A percentile compares a stretch with the other conserved stretches of the same genome.
These are phyloP conservation scores for Akanthomyces lecanii DNA, from an alignment of 2,329 filamentous ascomycete species.

Conservation along the genomic window DNA sequence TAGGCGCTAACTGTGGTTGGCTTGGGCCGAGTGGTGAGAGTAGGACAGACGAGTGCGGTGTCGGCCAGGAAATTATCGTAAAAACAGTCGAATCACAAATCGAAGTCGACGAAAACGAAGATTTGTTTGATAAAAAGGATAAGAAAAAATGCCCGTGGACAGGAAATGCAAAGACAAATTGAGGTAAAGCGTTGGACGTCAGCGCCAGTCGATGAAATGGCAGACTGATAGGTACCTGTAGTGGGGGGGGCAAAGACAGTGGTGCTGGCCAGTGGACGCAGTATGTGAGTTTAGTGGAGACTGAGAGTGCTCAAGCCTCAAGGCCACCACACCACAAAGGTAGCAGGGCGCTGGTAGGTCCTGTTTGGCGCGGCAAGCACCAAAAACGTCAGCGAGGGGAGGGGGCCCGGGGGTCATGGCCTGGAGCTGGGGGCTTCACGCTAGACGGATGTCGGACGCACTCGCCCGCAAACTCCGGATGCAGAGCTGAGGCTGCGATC, in stretches of 20 bases:
- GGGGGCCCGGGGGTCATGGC: not conserved
- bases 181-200: conserved; percentile 1
- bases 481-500: not conserved
- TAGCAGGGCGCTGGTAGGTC: not conserved
- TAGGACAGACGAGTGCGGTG: not conserved
- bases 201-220: conserved; percentile 8
- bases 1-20: conserved; percentile 2
- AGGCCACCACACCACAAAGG: not conserved
- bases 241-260: not conserved
- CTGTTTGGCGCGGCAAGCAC: not conserved
- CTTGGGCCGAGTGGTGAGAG: conserved; percentile 1
- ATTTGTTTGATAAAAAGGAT: not conserved
- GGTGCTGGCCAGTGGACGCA: not conserved
- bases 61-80: not conserved
- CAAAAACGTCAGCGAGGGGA: conserved; percentile 3
- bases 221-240: not conserved
- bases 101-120: not conserved
- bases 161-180: not conserved
- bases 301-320: not conserved
- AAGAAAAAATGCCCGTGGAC: not conserved
- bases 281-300: not conserved
- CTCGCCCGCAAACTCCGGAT: conserved; percentile 16
- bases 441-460: conserved; percentile 7
- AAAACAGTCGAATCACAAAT: not conserved
- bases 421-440: not conserved